phyloP scores from a whole-genome alignment of 2,329 filamentous ascomycete genomes.

The Calonectria pauciramosa region DNA sequence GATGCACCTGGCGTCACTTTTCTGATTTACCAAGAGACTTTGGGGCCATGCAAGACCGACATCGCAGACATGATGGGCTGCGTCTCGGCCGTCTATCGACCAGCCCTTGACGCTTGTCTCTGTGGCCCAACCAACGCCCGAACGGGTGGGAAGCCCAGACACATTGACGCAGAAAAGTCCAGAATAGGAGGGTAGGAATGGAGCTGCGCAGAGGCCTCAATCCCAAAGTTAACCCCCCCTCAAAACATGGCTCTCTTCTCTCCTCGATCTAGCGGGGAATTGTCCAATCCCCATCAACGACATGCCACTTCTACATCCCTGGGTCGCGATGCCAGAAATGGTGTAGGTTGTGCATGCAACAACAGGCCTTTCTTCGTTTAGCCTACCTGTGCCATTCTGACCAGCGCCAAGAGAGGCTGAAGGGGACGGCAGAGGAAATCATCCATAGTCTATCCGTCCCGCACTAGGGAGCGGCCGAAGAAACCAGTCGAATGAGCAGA shows the following conservation, averaged over 20 bases:
- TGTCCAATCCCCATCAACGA: conserved; percentile 41
- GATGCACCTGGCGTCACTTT: conserved; percentile 21
- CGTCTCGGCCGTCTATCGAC: neutral
- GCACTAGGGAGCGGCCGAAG: conserved; percentile 26
- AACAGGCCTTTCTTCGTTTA: neutral
- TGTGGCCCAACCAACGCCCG: conserved; percentile 26
- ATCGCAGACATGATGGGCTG: conserved; percentile 15
- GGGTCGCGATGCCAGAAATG: conserved; percentile 27
- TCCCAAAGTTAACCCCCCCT: conserved; percentile 18
- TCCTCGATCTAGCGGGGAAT: conserved; percentile 48
- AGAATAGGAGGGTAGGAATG: conserved; percentile 20
- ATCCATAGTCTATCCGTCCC: conserved; percentile 21
- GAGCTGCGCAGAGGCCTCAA: conserved; percentile 27
- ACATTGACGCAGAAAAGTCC: conserved; percentile 21
- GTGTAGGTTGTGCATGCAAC: conserved; percentile 25
- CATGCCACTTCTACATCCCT: conserved; percentile 44
- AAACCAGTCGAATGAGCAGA: conserved; percentile 32
- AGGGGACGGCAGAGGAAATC: conserved; percentile 19
- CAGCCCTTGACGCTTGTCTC: conserved; percentile 5
- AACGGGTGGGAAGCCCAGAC: conserved; percentile 7
- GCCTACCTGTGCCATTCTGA: conserved; percentile 18
- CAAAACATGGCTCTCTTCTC: conserved; percentile 26
- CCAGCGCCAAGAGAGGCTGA: conserved; percentile 22
- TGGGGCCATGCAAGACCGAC: conserved; percentile 15
- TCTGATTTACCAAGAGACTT: conserved; percentile 24